These are phyloP conservation scores for Suillus americanus DNA, from an alignment of 768 basidiomycete genomes.

Conservation along the genomic window DNA sequence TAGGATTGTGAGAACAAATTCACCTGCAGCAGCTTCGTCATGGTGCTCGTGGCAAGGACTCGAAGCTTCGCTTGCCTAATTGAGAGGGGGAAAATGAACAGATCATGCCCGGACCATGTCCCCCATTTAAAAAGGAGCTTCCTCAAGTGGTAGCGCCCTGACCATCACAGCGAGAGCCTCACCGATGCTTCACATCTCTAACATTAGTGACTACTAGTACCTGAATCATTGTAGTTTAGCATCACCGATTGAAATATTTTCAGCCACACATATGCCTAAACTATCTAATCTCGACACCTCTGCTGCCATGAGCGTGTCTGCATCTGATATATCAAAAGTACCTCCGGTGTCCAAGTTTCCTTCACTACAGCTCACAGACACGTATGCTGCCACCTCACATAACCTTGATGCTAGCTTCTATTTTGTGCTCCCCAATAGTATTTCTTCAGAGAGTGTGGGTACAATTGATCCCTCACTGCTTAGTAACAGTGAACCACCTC, in stretches of 20 bases:
- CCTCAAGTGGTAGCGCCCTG: no score
- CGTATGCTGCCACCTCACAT: slow-evolving; percentile 1
- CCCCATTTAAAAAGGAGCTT: no score
- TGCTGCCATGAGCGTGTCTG: slow-evolving; percentile 12
- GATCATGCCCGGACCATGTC: no score
- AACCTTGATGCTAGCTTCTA: not conserved
- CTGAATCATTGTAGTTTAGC: not conserved
- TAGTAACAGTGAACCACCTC: slow-evolving; percentile 11
- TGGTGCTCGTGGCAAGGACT: no score
- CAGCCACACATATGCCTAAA: slow-evolving; percentile 7
- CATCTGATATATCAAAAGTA: slow-evolving; percentile 2
- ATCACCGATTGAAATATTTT: slow-evolving; percentile 1
- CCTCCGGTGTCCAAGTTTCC: slow-evolving; percentile 15
- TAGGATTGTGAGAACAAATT: no score
- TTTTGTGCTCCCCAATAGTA: slow-evolving; percentile 9
- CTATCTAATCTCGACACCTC: slow-evolving; percentile 11
- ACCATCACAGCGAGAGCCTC: no score
- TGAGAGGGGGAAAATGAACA: no score
- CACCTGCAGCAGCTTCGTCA: no score
- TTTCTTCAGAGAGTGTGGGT: slow-evolving; percentile 4
- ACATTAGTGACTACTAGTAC: no score
- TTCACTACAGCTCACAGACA: not conserved
- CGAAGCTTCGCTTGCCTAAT: no score
- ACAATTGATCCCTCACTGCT: slow-evolving; percentile 34
- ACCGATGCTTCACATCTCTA: no score